Evolutionary conservation across 164 flowering plant species (phyloP), one percentile per base, ranked within the genome.

Genomic region (Houttuynia cordata): DNA sequence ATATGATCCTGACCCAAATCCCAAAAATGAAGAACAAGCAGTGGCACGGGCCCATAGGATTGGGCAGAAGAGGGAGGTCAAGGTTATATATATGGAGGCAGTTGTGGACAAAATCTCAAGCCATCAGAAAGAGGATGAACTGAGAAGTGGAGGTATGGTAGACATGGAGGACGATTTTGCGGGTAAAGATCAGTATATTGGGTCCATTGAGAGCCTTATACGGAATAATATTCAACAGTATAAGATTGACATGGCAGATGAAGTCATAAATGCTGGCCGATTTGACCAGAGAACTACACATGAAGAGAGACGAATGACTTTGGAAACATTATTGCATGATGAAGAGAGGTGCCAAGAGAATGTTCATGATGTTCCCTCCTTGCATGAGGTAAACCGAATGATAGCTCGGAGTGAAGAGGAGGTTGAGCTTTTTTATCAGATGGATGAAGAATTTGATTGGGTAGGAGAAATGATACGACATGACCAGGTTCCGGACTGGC

Each of bases 221-320:
- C 76, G 99, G 60, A 94, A 88, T 70, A 94, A 94, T 61, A 94
- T 94, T 70, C 99, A 94, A 58, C 99, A 94, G 58, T 94, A 94
- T 73, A 94, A 94, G 78, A 94, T 94, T 65, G 99, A 94, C 66
- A 94, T 94, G 99, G 99, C 99, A 25, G 99, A 94, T 80, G 99
- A 94, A 73, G 99, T 94, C 40, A 94, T 94, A 64, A 94, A 94
- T 83, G 99, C 99, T 58, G 99, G 99, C 39, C 91, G 99, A 45
- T 91, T 94, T 83, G 99, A 94, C 71, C 99, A 94, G 73, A 83
- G 99, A 67, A 91, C 99, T 45, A 91, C 99, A 4, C 99, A 94
- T 74, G 99, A 94, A 78, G 97, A 91, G 73, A 80, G 99, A 59
- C 87, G 99, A 7, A 17, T 87, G 76, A 94, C 99, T 59, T 73